These are phyloP conservation scores for Lasiodiplodia sp. DNA, from an alignment of 2,329 filamentous ascomycete species.

Conservation along the genomic window DNA sequence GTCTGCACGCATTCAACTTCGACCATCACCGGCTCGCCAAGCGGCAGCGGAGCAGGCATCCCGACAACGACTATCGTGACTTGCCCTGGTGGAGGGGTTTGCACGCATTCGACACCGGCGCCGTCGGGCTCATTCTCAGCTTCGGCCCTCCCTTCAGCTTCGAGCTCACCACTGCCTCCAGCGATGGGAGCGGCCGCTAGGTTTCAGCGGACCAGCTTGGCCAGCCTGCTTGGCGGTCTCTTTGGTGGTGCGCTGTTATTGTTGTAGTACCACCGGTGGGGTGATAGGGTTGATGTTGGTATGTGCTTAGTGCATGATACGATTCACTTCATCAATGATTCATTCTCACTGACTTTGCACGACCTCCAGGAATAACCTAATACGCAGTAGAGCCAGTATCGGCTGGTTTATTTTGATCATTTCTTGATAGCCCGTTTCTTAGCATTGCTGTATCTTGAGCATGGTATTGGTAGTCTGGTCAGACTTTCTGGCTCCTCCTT, in stretches of 20 bases:
- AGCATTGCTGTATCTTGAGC: background rate
- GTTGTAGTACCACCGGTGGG: background rate
- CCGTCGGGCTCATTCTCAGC: background rate
- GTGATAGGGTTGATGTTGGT: background rate
- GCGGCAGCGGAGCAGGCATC: background rate
- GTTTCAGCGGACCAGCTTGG: background rate
- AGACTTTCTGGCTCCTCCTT: background rate
- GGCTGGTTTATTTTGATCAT: background rate
- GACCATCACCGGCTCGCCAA: background rate
- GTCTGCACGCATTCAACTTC: constrained; percentile 10
- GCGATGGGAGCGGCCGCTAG: background rate
- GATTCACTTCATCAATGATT: too few relatives aligned
- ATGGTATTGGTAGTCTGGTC: background rate
- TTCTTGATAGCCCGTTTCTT: background rate
- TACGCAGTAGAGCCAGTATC: background rate
- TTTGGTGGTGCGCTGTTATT: background rate
- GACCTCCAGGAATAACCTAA: background rate
- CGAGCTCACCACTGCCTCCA: background rate
- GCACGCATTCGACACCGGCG: background rate
- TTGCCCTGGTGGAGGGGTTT: background rate
- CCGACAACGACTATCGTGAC: constrained; percentile 7
- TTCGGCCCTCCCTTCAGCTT: background rate
- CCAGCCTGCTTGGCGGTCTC: background rate
- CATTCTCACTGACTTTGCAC: background rate
- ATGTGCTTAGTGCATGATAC: background rate